Conservation (phyloP, 78 protist species). For the Diacronema lutheri region DNA sequence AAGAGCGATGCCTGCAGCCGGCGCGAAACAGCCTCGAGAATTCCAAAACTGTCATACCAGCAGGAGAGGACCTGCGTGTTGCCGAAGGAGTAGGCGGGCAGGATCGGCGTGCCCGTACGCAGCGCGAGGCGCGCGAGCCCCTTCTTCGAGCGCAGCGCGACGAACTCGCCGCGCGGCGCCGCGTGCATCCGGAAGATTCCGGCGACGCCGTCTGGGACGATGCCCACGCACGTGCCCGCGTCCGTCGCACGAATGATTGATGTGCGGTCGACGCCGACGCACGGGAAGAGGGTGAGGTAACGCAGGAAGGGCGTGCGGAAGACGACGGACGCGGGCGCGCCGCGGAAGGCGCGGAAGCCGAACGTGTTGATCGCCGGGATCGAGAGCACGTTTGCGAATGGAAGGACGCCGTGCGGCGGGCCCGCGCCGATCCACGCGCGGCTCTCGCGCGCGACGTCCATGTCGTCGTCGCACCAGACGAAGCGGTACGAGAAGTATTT, state of each 20-base stretch:
- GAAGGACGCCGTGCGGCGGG: conserved; percentile 23
- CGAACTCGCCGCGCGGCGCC: neutral
- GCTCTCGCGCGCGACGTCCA: too few species aligned
- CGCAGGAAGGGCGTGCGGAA: neutral
- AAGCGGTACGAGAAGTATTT: neutral
- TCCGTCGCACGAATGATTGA: neutral
- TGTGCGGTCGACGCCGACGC: neutral
- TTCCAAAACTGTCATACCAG: neutral
- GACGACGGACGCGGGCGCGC: neutral
- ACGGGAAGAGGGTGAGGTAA: neutral
- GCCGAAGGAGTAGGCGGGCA: conserved; percentile 7
- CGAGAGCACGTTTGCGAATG: neutral
- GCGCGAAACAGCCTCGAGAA: neutral
- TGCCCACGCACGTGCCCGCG: neutral
- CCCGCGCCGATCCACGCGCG: neutral
- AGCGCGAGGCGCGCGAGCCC: conserved; percentile 17
- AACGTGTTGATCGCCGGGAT: conserved; percentile 3
- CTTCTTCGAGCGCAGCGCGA: neutral
- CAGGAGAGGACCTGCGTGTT: neutral
- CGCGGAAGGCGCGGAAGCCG: neutral
- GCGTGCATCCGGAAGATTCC: neutral
- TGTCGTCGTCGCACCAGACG: neutral
- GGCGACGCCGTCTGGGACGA: conserved; percentile 26
- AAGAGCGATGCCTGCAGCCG: neutral
- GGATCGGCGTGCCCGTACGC: conserved; percentile 19